Evolutionary conservation across 176 grass and related monocot species (phyloP).

Genomic region (Tuctoria greenei): DNA sequence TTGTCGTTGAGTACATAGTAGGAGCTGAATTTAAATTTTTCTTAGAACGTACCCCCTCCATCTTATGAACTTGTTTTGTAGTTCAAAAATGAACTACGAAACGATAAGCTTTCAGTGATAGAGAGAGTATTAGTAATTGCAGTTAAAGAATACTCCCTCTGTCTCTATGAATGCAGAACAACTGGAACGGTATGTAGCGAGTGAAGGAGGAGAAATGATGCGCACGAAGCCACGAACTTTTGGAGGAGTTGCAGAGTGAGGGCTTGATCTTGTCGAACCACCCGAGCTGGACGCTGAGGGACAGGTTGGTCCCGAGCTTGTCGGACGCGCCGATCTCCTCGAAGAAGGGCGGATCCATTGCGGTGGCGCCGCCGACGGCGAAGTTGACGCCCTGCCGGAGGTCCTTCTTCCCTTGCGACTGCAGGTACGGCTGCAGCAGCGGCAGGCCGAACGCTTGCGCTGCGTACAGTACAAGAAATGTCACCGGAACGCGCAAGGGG

Average conservation of each 20-base stretch:
- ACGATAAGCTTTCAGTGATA: too few species aligned
- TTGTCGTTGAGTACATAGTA: too few species aligned
- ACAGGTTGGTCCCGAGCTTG: slow-evolving; percentile 50
- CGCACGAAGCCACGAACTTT: neutral
- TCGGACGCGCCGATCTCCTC: slow-evolving; percentile 39
- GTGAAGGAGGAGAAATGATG: neutral
- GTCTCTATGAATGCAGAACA: too few species aligned
- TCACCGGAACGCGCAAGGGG: neutral
- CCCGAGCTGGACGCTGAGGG: slow-evolving; percentile 51
- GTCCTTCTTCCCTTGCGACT: neutral
- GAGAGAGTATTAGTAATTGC: too few species aligned
- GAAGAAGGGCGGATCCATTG: slow-evolving; percentile 47
- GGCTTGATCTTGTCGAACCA: slow-evolving; percentile 47
- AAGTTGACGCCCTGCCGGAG: slow-evolving; percentile 49
- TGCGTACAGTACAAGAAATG: neutral
- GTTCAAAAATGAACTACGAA: too few species aligned
- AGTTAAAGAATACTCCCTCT: too few species aligned
- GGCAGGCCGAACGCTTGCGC: slow-evolving; percentile 41
- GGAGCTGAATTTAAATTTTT: too few species aligned
- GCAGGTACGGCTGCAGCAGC: slow-evolving; percentile 40
- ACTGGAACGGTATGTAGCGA: too few species aligned
- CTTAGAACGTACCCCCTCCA: too few species aligned
- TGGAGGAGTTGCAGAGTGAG: slow-evolving; percentile 35
- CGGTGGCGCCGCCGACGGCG: slow-evolving; percentile 48
- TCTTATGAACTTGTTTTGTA: too few species aligned